A percentile compares a stretch with the other conserved stretches of the same genome.
Conservation (phyloP, 2,329 filamentous ascomycete genomes). For the Verticillium longisporum region DNA sequence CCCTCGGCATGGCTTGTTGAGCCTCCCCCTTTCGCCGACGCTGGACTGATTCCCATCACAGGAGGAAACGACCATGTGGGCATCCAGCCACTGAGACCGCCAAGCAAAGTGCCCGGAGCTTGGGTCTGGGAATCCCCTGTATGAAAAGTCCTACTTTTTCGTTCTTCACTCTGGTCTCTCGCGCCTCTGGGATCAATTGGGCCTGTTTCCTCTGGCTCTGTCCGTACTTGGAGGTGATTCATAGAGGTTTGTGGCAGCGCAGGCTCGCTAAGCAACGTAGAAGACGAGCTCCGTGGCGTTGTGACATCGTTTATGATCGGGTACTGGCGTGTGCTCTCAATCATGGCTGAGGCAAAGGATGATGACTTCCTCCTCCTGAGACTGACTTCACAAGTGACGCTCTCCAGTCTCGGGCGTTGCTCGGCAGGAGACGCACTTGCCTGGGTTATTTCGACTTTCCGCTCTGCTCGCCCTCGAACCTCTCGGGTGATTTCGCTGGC, state of each 20-base stretch:
- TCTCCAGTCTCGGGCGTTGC: background rate
- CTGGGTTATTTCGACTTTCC: conserved; percentile 20
- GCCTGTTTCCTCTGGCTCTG: conserved; percentile 19
- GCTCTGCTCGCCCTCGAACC: conserved; percentile 40
- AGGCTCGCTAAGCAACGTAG: conserved; percentile 45
- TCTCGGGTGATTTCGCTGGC: conserved; percentile 49
- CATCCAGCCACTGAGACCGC: conserved; percentile 37
- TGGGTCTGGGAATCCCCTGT: conserved; percentile 16
- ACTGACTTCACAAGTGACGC: background rate
- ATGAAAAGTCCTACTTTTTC: background rate
- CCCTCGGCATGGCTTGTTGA: conserved; percentile 45
- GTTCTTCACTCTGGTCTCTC: conserved; percentile 1
- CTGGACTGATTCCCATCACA: conserved; percentile 11
- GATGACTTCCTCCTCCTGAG: conserved; percentile 9
- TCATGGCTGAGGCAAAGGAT: conserved; percentile 32
- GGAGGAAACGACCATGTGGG: conserved; percentile 30
- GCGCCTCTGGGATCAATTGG: conserved; percentile 14
- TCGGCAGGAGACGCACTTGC: background rate
- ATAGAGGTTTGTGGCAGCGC: conserved; percentile 51
- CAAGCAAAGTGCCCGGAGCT: conserved; percentile 22
- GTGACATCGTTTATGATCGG: conserved; percentile 17
- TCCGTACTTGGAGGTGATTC: conserved; percentile 40
- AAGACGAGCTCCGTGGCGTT: conserved; percentile 26
- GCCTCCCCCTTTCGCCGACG: conserved; percentile 15
- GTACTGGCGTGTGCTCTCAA: conserved; percentile 26